Evolutionary conservation across 768 basidiomycete genomes (phyloP).

Genomic region (Suillus weaverae): DNA sequence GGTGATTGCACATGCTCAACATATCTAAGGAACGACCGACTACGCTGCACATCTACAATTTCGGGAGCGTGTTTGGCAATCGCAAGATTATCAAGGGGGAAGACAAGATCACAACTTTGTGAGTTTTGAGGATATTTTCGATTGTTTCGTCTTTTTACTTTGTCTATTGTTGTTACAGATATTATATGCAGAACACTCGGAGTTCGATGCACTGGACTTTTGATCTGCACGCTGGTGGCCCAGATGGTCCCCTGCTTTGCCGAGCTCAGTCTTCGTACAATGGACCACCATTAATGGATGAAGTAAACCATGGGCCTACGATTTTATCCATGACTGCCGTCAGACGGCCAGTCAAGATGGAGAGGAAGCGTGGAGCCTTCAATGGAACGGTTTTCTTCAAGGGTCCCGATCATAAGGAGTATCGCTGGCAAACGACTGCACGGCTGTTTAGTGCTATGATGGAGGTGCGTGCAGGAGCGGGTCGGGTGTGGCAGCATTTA

Average conservation of each 20-base stretch:
- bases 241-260: slow-evolving; percentile 22
- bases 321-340: slow-evolving; percentile 20
- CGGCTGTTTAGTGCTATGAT: slow-evolving; percentile 21
- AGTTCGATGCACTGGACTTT: slow-evolving; percentile 22
- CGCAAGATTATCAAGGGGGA: slow-evolving; percentile 26
- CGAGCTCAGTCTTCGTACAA: slow-evolving; percentile 22
- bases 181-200: slow-evolving; percentile 24
- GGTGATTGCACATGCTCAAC: slow-evolving; percentile 1
- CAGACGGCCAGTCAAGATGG: slow-evolving; percentile 12
- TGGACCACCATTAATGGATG: slow-evolving; percentile 16
- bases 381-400: slow-evolving; percentile 22
- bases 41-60: slow-evolving; percentile 28
- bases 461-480: slow-evolving; percentile 18
- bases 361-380: slow-evolving; percentile 7
- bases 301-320: slow-evolving; percentile 11
- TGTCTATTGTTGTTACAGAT: slow-evolving; percentile 17
- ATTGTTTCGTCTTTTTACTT: neutral
- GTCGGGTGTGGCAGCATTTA: neutral
- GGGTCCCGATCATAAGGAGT: slow-evolving; percentile 23
- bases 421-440: slow-evolving; percentile 20
- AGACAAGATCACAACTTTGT: slow-evolving; percentile 24
- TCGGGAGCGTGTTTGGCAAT: slow-evolving; percentile 26
- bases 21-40: slow-evolving; percentile 6
- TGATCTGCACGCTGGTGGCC: slow-evolving; percentile 19
- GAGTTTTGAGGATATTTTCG: slow-evolving; percentile 3